Evolutionary conservation across 345 rosid genomes (phyloP).

Genomic region (Eucalyptus urophylla): DNA sequence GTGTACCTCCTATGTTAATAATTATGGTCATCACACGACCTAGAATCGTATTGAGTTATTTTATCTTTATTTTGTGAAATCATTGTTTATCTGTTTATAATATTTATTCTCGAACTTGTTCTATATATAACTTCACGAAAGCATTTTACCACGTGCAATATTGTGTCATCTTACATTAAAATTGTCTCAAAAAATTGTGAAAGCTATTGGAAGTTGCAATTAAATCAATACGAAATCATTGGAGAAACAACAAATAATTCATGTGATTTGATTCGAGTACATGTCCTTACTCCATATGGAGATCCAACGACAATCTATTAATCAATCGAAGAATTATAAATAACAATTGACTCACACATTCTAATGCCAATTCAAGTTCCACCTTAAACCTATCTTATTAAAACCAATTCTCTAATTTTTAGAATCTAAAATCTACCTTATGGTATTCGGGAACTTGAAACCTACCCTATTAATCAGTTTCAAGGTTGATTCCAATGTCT

Average conservation of each 20-base stretch:
- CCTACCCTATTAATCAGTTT: fast-evolving
- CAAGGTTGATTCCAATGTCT: fast-evolving
- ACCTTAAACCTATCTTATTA: neutral
- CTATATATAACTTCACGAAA: neutral
- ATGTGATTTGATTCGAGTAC: neutral
- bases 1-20: neutral
- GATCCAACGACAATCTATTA: neutral
- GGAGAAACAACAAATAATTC: neutral
- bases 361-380: fast-evolving
- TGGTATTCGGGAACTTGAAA: fast-evolving
- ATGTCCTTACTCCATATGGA: neutral
- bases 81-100: neutral
- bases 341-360: fast-evolving
- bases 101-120: neutral
- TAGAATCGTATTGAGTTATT: fast-evolving
- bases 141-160: neutral
- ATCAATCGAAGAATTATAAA: neutral
- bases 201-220: neutral
- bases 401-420: fast-evolving
- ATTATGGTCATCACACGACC: fast-evolving
- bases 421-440: fast-evolving
- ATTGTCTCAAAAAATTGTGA: neutral
- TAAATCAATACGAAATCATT: neutral
- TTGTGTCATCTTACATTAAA: neutral
- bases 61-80: fast-evolving